A percentile compares a stretch with the other conserved stretches of the same genome.
These are phyloP conservation scores for Scutellaria galericulata DNA, from an alignment of 257 asterid genomes.

Conservation along the genomic window DNA sequence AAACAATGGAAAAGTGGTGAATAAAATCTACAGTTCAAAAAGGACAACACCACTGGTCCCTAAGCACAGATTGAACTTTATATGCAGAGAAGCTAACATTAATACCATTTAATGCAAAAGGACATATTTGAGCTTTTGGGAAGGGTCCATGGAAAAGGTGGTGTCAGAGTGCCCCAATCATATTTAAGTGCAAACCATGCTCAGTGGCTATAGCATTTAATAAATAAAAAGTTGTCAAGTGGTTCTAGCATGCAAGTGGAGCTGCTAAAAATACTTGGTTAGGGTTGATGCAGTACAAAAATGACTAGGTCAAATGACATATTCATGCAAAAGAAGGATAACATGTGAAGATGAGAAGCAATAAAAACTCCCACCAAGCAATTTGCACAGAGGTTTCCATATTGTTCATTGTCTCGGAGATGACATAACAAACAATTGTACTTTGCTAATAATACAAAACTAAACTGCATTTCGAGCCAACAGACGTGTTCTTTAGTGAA, in stretches of 20 bases:
- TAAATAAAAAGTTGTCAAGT: neutral
- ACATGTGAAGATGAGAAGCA: neutral
- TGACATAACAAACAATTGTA: neutral
- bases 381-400: neutral
- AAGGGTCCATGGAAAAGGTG: neutral
- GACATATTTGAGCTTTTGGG: neutral
- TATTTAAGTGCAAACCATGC: neutral
- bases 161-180: neutral
- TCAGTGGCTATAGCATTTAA: conserved; percentile 13
- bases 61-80: neutral
- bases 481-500: neutral
- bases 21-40: neutral
- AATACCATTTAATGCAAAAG: neutral
- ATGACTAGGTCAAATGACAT: neutral
- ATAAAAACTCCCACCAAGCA: conserved; percentile 3
- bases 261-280: conserved; percentile 14
- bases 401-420: neutral
- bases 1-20: neutral
- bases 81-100: conserved; percentile 17
- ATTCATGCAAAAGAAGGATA: neutral
- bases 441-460: neutral
- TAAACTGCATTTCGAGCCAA: neutral
- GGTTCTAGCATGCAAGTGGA: neutral
- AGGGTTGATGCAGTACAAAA: conserved; percentile 2
- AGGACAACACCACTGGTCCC: neutral